Percentiles rank a stretch among this genome's conserved stretches.
phyloP scores from a whole-genome alignment of 225 moss, liverwort and hornwort genomes.

The Physcomitrellopsis africana region DNA sequence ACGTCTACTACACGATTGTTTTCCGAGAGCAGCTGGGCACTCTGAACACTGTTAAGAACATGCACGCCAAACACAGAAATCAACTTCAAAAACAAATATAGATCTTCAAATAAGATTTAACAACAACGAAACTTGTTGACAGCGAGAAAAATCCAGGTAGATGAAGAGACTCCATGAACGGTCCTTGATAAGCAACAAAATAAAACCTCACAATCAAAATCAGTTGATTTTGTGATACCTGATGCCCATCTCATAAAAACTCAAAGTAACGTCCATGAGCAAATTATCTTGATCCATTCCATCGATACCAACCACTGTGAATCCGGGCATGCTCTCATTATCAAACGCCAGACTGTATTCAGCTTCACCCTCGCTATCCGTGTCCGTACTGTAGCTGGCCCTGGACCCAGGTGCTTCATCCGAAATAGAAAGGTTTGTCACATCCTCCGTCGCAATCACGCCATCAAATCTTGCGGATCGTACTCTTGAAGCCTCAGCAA shows the following conservation, averaged over 20 bases:
- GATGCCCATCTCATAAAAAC: constrained; percentile 89
- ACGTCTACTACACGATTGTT: constrained; percentile 66
- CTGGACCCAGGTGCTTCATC: constrained; percentile 51
- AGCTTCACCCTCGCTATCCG: constrained; percentile 37
- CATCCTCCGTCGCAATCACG: constrained; percentile 29
- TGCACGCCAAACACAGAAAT: constrained; percentile 18
- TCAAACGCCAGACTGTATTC: constrained; percentile 60
- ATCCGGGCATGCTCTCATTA: constrained; percentile 60
- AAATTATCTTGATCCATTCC: constrained; percentile 97
- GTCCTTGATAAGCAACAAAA: neutral
- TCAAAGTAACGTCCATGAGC: constrained; percentile 81
- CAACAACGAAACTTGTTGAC: neutral
- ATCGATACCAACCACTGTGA: constrained; percentile 75
- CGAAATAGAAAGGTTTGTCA: constrained; percentile 35
- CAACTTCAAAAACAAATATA: constrained; percentile 1
- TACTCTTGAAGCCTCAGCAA: constrained; percentile 36
- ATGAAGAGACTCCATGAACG: constrained; percentile 15
- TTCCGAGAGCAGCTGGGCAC: constrained; percentile 78
- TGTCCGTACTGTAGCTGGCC: constrained; percentile 41
- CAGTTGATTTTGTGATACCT: constrained; percentile 45
- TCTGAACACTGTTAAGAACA: constrained; percentile 68
- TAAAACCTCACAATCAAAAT: neutral
- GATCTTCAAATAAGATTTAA: constrained; percentile 1
- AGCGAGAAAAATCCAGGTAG: neutral
- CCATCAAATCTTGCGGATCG: constrained; percentile 36